These are phyloP conservation scores for Diutina catenulata DNA, from an alignment of 1,139 yeast genomes.

Conservation along the genomic window DNA sequence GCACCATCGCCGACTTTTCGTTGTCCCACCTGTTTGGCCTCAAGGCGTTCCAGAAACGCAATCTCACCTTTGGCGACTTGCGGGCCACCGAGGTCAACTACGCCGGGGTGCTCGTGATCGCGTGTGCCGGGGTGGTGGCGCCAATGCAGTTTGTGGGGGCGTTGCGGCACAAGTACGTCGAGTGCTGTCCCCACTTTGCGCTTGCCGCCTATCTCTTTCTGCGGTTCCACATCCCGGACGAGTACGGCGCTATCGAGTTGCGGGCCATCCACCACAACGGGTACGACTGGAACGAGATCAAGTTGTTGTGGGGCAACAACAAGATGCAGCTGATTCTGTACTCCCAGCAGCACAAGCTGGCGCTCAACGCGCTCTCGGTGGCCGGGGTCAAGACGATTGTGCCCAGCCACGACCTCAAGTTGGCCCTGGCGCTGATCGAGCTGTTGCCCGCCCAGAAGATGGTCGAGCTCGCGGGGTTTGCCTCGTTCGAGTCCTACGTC, in stretches of 20 bases:
- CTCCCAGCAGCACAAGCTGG: slow-evolving; percentile 20
- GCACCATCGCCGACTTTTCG: neutral
- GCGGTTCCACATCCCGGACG: slow-evolving; percentile 21
- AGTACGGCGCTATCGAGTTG: slow-evolving; percentile 12
- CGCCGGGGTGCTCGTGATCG: neutral
- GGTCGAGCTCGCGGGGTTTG: slow-evolving; percentile 18
- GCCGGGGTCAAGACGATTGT: slow-evolving; percentile 14
- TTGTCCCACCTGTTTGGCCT: neutral
- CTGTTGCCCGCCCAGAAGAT: slow-evolving; percentile 10
- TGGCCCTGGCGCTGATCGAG: slow-evolving; percentile 10
- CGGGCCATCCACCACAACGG: neutral
- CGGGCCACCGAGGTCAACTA: neutral
- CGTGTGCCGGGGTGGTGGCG: neutral
- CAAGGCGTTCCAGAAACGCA: slow-evolving; percentile 2
- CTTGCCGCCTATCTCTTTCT: slow-evolving; percentile 20
- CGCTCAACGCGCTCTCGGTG: slow-evolving; percentile 14
- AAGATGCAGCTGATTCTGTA: slow-evolving; percentile 16
- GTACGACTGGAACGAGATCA: slow-evolving; percentile 6
- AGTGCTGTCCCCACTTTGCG: slow-evolving; percentile 21
- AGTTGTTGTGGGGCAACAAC: slow-evolving; percentile 18
- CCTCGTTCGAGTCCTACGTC: slow-evolving; percentile 12
- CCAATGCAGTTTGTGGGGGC: slow-evolving; percentile 12
- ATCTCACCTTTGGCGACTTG: neutral
- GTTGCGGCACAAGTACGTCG: slow-evolving; percentile 17
- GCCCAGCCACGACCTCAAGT: slow-evolving; percentile 13